phyloP scores from a whole-genome alignment of 257 asterid genomes.

The Voacanga thouarsii region DNA sequence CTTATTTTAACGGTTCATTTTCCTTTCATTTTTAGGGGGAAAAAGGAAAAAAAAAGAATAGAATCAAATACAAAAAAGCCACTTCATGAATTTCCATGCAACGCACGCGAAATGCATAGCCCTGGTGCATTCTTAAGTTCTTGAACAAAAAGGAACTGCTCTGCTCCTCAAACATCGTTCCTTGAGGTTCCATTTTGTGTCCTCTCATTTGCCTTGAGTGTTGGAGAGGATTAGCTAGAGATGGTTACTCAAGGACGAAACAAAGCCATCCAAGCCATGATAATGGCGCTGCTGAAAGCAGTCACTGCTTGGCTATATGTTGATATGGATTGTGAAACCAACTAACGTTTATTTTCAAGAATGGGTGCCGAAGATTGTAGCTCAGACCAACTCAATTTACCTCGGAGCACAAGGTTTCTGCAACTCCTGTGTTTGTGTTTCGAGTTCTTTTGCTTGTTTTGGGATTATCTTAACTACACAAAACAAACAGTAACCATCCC shows the following conservation, averaged over 20 bases:
- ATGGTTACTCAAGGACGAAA: not conserved
- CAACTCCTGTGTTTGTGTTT: not conserved
- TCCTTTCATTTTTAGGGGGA: no score
- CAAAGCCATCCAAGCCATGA: slow-evolving; percentile 27
- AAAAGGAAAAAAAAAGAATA: no score
- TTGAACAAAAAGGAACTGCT: not conserved
- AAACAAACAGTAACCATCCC: no score
- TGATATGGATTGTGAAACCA: slow-evolving; percentile 63
- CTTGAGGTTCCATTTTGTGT: not conserved
- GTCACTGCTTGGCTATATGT: slow-evolving; percentile 44
- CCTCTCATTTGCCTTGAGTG: not conserved
- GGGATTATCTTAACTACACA: not conserved
- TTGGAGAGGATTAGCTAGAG: no score
- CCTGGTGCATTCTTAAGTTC: not conserved
- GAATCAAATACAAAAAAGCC: not conserved
- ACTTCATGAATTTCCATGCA: not conserved
- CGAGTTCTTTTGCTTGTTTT: not conserved
- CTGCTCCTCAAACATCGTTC: not conserved
- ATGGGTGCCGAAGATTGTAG: slow-evolving; percentile 56
- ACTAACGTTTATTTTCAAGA: slow-evolving; percentile 37
- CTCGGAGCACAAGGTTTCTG: slow-evolving; percentile 69
- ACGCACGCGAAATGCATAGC: not conserved
- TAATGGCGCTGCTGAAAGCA: slow-evolving; percentile 33
- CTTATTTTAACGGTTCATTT: no score
- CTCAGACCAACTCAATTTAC: slow-evolving; percentile 47